Evolutionary conservation across 75 land plant genomes (phyloP).

Genomic region (Pinus albicaulis): DNA sequence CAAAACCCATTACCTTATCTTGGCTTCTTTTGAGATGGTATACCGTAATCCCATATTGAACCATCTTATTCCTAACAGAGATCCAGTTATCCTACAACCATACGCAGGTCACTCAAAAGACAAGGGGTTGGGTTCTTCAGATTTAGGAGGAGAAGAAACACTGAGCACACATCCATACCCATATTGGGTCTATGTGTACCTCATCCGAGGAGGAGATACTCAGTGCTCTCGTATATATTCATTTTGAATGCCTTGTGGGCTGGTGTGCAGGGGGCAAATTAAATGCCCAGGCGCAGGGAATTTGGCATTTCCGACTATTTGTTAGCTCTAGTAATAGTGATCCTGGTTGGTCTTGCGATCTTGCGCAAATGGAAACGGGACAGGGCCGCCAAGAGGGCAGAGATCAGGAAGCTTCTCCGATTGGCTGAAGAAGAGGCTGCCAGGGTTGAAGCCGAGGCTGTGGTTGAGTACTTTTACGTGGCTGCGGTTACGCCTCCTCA

Average conservation of each 20-base stretch:
- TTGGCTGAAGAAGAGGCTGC: conserved; percentile 57
- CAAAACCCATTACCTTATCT: neutral
- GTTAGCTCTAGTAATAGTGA: conserved; percentile 28
- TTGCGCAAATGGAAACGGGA: conserved; percentile 42
- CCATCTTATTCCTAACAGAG: conserved; percentile 1
- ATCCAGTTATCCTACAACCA: neutral
- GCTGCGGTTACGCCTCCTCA: conserved; percentile 6
- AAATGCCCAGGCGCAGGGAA: conserved; percentile 48
- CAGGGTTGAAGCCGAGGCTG: conserved; percentile 39
- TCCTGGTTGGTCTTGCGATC: conserved; percentile 21
- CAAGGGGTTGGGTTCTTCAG: conserved; percentile 3
- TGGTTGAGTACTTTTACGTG: conserved; percentile 12
- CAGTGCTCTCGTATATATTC: neutral
- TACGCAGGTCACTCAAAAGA: neutral
- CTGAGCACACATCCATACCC: neutral
- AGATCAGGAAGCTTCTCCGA: conserved; percentile 43
- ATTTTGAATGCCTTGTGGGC: conserved; percentile 12
- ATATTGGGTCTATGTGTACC: conserved; percentile 1
- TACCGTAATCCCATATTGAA: neutral
- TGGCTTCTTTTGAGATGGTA: conserved; percentile 1
- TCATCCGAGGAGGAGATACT: neutral
- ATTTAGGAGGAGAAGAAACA: neutral
- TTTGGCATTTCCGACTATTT: conserved; percentile 41
- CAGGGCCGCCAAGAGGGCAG: conserved; percentile 25
- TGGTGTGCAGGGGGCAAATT: conserved; percentile 12